phyloP scores from a whole-genome alignment of 2,329 filamentous ascomycete species.

The Monosporascus sp. region DNA sequence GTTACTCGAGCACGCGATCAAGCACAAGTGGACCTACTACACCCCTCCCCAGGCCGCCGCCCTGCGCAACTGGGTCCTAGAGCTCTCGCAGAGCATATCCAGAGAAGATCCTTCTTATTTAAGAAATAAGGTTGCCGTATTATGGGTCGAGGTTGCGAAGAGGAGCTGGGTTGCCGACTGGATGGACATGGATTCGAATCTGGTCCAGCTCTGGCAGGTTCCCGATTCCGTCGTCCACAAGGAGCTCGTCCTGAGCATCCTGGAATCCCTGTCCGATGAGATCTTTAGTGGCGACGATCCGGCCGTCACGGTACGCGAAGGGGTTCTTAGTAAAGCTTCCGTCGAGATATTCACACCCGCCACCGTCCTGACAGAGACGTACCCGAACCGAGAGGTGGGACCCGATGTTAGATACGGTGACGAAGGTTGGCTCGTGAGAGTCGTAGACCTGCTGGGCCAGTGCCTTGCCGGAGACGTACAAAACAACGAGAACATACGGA shows the following conservation, averaged over 20 bases:
- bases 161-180: constrained; percentile 88
- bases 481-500: constrained; percentile 60
- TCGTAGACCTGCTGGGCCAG: constrained; percentile 67
- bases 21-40: constrained; percentile 76
- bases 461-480: constrained; percentile 64
- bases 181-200: constrained; percentile 85
- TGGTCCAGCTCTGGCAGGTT: constrained; percentile 77
- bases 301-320: constrained; percentile 75
- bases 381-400: constrained; percentile 64
- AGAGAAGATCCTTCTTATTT: constrained; percentile 74
- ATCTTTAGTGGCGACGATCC: constrained; percentile 88
- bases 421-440: constrained; percentile 81
- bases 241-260: constrained; percentile 78
- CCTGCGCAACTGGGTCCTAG: constrained; percentile 71
- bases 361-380: constrained; percentile 66
- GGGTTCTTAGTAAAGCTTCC: constrained; percentile 78
- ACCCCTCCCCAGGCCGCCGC: constrained; percentile 59
- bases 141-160: constrained; percentile 95
- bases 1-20: constrained; percentile 83
- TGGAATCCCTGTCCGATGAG: constrained; percentile 91
- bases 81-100: constrained; percentile 67
- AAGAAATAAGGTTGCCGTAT: constrained; percentile 86
- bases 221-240: constrained; percentile 61
- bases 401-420: constrained; percentile 68
- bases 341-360: constrained; percentile 90